Conservation (phyloP, 768 basidiomycete genomes). For the Kondoa subrosea region DNA sequence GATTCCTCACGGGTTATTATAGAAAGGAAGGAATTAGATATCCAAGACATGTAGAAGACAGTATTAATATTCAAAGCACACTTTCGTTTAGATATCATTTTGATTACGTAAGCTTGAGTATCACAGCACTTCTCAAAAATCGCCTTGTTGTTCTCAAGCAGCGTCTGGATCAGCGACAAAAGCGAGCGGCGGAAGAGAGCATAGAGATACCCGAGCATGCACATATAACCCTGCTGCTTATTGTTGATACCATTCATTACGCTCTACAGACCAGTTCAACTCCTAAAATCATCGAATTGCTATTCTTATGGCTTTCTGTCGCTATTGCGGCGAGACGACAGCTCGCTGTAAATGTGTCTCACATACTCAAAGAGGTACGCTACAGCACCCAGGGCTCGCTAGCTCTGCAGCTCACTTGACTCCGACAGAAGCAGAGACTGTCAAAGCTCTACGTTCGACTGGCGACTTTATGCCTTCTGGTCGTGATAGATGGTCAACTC, state of each 20-base stretch:
- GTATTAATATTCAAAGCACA: too few species aligned
- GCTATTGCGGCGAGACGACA: neutral
- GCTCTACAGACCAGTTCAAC: too few species aligned
- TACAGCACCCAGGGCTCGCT: neutral
- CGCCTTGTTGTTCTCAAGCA: neutral
- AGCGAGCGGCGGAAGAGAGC: too few species aligned
- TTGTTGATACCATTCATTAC: neutral
- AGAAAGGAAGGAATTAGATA: too few species aligned
- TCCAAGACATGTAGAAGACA: too few species aligned
- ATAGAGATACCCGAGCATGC: neutral
- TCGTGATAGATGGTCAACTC: neutral
- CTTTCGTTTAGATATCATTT: too few species aligned
- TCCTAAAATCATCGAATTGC: too few species aligned
- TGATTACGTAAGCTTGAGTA: too few species aligned
- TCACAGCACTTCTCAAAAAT: neutral
- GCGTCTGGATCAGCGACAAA: neutral
- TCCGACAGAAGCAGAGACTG: neutral
- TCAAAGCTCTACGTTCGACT: neutral
- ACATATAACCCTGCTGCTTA: neutral
- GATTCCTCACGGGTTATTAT: too few species aligned
- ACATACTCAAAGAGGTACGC: neutral
- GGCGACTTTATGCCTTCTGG: neutral
- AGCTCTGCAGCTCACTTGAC: neutral
- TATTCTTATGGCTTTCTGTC: neutral
- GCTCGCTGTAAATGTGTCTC: neutral